A percentile compares a stretch with the other conserved stretches of the same genome.
phyloP scores from a whole-genome alignment of 495 filamentous ascomycete genomes.

The Xylaria palmicola region DNA sequence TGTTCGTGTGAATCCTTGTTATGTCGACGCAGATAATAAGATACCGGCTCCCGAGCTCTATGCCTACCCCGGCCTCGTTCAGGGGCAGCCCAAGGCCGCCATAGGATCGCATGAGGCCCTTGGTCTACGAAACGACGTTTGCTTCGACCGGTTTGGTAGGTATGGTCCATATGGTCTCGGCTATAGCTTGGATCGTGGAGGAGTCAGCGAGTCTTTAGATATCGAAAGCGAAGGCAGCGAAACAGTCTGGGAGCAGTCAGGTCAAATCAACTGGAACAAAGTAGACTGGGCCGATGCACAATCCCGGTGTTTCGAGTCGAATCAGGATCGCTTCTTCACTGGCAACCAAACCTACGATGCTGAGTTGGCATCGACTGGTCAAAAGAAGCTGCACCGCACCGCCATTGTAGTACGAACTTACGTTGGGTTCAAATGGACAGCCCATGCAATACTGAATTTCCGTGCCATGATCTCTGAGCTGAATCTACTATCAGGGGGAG shows the following conservation, averaged over 20 bases:
- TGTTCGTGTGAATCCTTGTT: slow-evolving; percentile 69
- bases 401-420: slow-evolving; percentile 74
- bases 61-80: slow-evolving; percentile 68
- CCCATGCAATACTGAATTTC: slow-evolving; percentile 68
- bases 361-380: slow-evolving; percentile 22
- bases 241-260: slow-evolving; percentile 64
- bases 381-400: slow-evolving; percentile 53
- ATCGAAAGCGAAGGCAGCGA: slow-evolving; percentile 72
- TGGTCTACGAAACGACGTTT: slow-evolving; percentile 78
- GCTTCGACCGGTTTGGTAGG: slow-evolving; percentile 90
- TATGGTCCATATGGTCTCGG: slow-evolving; percentile 89
- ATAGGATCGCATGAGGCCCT: slow-evolving; percentile 79
- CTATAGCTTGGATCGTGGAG: slow-evolving; percentile 72
- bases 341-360: slow-evolving; percentile 29
- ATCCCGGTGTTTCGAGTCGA: slow-evolving; percentile 63
- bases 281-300: slow-evolving; percentile 80
- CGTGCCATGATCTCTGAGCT: slow-evolving; percentile 79
- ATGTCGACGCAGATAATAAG: slow-evolving; percentile 62
- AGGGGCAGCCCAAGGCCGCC: slow-evolving; percentile 76
- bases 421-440: slow-evolving; percentile 66
- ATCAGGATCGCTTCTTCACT: slow-evolving; percentile 61
- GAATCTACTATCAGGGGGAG: slow-evolving; percentile 68
- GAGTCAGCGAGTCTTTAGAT: slow-evolving; percentile 71
- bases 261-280: slow-evolving; percentile 70
- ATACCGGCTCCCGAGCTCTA: slow-evolving; percentile 64